Percentiles rank a stretch among this genome's conserved stretches.
Evolutionary conservation across 2,329 filamentous ascomycete genomes (phyloP).

Genomic region (Endocalyx cinctus): DNA sequence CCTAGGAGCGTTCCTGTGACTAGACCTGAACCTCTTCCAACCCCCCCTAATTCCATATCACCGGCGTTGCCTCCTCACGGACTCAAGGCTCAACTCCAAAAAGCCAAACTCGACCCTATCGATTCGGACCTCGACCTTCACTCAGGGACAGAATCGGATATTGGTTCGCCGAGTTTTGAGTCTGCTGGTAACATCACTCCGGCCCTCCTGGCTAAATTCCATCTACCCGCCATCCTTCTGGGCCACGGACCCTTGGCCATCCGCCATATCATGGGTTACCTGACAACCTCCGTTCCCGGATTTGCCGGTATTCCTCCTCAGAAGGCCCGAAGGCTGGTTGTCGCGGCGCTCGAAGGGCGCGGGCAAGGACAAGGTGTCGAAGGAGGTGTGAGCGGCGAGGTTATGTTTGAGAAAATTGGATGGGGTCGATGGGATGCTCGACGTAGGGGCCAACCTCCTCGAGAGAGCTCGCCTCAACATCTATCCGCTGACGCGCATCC

Average conservation of each 20-base stretch:
- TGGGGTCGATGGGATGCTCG: conserved; percentile 96
- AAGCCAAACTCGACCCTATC: conserved; percentile 57
- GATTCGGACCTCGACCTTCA: conserved; percentile 87
- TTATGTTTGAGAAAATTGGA: conserved; percentile 90
- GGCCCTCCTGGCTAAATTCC: conserved; percentile 77
- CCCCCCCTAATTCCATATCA: conserved; percentile 93
- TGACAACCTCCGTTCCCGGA: conserved; percentile 88
- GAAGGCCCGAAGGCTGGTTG: conserved; percentile 85
- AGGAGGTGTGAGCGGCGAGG: conserved; percentile 61
- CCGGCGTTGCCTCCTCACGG: conserved; percentile 79
- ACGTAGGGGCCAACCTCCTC: conserved; percentile 58
- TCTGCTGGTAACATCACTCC: conserved; percentile 79
- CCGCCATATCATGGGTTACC: conserved; percentile 89
- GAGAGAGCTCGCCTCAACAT: too few species aligned
- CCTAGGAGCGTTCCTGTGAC: conserved; percentile 58
- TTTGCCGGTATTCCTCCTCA: conserved; percentile 84
- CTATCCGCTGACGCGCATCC: too few species aligned
- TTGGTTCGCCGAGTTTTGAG: conserved; percentile 55
- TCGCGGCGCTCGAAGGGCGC: conserved; percentile 84
- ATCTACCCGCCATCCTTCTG: conserved; percentile 86
- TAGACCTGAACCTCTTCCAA: conserved; percentile 66
- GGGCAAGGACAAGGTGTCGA: conserved; percentile 49
- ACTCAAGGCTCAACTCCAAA: conserved; percentile 63
- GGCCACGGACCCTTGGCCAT: conserved; percentile 89
- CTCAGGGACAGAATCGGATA: conserved; percentile 53